phyloP scores from a whole-genome alignment of 2,329 filamentous ascomycete species.

The Incumbomyces delicatus region DNA sequence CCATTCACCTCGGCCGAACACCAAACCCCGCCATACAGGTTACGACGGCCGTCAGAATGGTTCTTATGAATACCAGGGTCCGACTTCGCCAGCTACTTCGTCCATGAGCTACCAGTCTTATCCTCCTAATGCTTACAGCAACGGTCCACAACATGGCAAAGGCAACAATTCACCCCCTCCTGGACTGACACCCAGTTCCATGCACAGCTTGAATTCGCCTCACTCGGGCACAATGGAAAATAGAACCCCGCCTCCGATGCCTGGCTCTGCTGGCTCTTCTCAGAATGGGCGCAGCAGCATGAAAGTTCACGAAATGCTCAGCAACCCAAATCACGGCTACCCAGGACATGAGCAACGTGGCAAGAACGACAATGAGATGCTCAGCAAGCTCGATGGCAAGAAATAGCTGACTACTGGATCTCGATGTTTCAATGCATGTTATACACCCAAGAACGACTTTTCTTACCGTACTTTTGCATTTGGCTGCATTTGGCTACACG shows the following conservation, averaged over 20 bases:
- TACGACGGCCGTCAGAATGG: slow-evolving; percentile 32
- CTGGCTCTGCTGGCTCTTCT: slow-evolving; percentile 24
- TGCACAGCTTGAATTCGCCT: slow-evolving; percentile 36
- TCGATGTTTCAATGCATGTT: not conserved
- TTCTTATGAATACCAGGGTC: slow-evolving; percentile 38
- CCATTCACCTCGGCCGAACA: slow-evolving; percentile 28
- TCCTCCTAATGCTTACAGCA: slow-evolving; percentile 28
- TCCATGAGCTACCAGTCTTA: slow-evolving; percentile 34
- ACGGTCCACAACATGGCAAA: slow-evolving; percentile 17
- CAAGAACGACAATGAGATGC: slow-evolving; percentile 41
- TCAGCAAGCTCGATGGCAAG: slow-evolving; percentile 27
- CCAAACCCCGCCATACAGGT: slow-evolving; percentile 26
- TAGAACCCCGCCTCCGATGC: slow-evolving; percentile 31
- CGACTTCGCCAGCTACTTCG: slow-evolving; percentile 36
- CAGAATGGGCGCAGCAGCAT: slow-evolving; percentile 31
- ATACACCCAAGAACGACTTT: not conserved
- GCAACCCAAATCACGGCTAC: slow-evolving; percentile 21
- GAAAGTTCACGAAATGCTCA: slow-evolving; percentile 41
- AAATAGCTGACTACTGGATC: slow-evolving; percentile 11
- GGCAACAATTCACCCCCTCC: slow-evolving; percentile 18
- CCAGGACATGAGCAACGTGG: slow-evolving; percentile 25
- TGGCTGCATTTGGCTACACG: slow-evolving; percentile 9
- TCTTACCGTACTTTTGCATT: slow-evolving; percentile 8
- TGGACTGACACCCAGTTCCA: slow-evolving; percentile 31
- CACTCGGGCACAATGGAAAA: slow-evolving; percentile 24